Conservation (phyloP, 1,284 basidiomycete genomes). For the Erythrobasidium hasegawianum region DNA sequence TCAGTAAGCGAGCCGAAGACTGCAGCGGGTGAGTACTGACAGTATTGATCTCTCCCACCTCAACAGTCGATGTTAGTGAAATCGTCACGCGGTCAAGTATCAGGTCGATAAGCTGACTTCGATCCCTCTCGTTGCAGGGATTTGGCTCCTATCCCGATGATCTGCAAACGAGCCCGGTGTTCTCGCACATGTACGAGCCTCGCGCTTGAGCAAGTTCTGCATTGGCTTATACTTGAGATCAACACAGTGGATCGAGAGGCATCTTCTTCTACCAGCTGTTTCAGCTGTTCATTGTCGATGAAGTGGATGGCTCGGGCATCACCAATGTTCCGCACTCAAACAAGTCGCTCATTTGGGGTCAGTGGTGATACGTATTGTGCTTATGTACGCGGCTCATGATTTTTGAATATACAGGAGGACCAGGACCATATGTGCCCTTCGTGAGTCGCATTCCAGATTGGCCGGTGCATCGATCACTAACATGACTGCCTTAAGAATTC, state of each 20-base stretch:
- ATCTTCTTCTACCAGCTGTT: slow-evolving; percentile 83
- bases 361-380: background rate
- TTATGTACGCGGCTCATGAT: background rate
- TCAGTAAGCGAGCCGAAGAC: background rate
- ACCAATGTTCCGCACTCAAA: slow-evolving; percentile 52
- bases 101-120: background rate
- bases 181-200: slow-evolving; percentile 21
- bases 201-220: too few species aligned
- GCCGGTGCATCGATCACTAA: slow-evolving; percentile 6
- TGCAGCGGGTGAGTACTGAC: too few species aligned
- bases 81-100: too few species aligned
- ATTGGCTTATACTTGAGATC: too few species aligned
- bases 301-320: slow-evolving; percentile 69
- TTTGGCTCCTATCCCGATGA: slow-evolving; percentile 71
- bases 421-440: slow-evolving; percentile 55
- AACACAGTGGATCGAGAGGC: slow-evolving; percentile 63
- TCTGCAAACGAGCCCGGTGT: slow-evolving; percentile 38
- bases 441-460: slow-evolving; percentile 35
- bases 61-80: slow-evolving; percentile 26
- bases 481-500: background rate
- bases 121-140: slow-evolving; percentile 41
- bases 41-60: too few species aligned
- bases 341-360: slow-evolving; percentile 9
- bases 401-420: slow-evolving; percentile 46
- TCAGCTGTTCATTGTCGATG: slow-evolving; percentile 74